These are phyloP conservation scores for Vitis labrusca DNA, from an alignment of 164 flowering plant species.

Conservation along the genomic window DNA sequence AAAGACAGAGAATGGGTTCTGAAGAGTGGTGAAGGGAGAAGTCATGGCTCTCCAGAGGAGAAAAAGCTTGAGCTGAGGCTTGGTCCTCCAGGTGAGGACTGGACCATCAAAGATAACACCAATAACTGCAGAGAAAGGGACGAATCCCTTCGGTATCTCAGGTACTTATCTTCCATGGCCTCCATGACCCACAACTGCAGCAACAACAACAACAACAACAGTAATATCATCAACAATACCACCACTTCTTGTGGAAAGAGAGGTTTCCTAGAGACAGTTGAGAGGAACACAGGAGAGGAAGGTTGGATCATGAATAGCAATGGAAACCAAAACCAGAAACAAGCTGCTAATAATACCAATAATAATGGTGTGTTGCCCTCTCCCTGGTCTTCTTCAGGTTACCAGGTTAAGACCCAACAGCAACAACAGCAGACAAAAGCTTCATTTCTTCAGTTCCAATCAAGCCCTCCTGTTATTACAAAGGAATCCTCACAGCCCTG, in stretches of 20 bases:
- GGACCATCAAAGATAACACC: slow-evolving; percentile 16
- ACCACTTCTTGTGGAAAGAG: slow-evolving; percentile 12
- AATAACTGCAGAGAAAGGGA: slow-evolving; percentile 19
- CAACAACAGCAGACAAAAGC: neutral
- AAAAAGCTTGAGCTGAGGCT: slow-evolving; percentile 79
- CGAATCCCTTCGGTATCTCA: slow-evolving; percentile 40
- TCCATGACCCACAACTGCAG: slow-evolving; percentile 6
- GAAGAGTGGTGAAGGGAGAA: slow-evolving; percentile 25
- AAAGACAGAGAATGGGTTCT: slow-evolving; percentile 44
- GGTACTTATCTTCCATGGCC: slow-evolving; percentile 26
- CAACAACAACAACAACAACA: neutral
- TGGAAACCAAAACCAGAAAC: slow-evolving; percentile 23
- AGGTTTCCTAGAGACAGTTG: slow-evolving; percentile 18
- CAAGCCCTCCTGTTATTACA: slow-evolving; percentile 29
- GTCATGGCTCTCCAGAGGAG: slow-evolving; percentile 48
- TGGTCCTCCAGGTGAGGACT: slow-evolving; percentile 73
- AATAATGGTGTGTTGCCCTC: slow-evolving; percentile 6
- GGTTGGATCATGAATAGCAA: slow-evolving; percentile 5
- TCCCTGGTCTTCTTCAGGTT: slow-evolving; percentile 30
- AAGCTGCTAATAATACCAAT: slow-evolving; percentile 12
- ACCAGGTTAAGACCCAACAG: slow-evolving; percentile 15
- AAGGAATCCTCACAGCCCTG: slow-evolving; percentile 58
- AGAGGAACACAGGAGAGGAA: neutral
- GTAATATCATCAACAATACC: no score
- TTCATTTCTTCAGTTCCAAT: slow-evolving; percentile 2